Conservation (phyloP, 2,329 filamentous ascomycete species). For the Aspergillus hiratsukae region DNA sequence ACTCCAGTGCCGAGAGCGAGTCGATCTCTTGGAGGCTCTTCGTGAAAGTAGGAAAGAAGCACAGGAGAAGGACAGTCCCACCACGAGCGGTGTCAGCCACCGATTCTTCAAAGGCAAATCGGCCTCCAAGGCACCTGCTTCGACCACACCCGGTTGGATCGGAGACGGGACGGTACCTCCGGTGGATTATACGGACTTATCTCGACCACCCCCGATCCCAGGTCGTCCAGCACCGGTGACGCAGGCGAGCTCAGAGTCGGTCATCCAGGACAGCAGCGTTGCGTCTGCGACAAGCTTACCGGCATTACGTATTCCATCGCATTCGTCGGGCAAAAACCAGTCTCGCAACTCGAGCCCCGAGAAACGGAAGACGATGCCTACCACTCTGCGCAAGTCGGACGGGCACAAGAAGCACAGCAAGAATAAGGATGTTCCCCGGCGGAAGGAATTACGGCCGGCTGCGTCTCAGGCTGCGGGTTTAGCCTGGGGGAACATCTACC, state of each 20-base stretch:
- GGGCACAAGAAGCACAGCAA: conserved; percentile 45
- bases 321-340: conserved; percentile 35
- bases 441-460: conserved; percentile 47
- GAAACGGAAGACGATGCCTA: conserved; percentile 55
- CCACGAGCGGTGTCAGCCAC: conserved; percentile 22
- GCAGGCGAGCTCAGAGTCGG: conserved; percentile 20
- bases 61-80: conserved; percentile 31
- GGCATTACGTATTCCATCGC: conserved; percentile 23
- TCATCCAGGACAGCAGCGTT: conserved; percentile 10
- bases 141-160: conserved; percentile 56
- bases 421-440: conserved; percentile 35
- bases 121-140: conserved; percentile 16
- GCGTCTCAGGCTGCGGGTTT: conserved; percentile 60
- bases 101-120: conserved; percentile 25
- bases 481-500: conserved; percentile 50
- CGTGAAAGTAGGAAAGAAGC: conserved; percentile 59
- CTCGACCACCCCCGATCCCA: conserved; percentile 62
- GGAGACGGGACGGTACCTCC: conserved; percentile 78
- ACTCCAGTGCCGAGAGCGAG: conserved; percentile 86
- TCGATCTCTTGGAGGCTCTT: conserved; percentile 80
- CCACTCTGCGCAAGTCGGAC: conserved; percentile 47
- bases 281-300: conserved; percentile 14
- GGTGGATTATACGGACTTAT: conserved; percentile 73
- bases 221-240: conserved; percentile 30
- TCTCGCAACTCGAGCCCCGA: conserved; percentile 60